phyloP scores from a whole-genome alignment of 805 yeast genomes.

The Candida nemodendra region DNA sequence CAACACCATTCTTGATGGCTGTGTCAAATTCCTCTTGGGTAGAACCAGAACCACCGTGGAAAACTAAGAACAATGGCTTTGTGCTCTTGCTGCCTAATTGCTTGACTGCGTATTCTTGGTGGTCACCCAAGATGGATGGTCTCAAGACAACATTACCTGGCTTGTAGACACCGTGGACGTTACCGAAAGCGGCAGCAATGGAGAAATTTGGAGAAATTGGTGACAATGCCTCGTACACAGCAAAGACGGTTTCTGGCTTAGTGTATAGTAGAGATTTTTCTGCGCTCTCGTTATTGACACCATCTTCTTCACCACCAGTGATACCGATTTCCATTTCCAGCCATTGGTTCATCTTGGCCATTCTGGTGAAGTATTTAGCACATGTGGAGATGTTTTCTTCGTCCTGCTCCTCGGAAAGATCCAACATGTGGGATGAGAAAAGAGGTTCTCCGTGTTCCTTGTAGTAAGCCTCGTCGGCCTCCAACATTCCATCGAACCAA shows the following conservation, averaged over 20 bases:
- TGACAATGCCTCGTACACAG: constrained; percentile 84
- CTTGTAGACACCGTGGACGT: constrained; percentile 99
- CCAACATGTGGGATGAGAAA: constrained; percentile 99
- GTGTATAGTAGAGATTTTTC: constrained; percentile 88
- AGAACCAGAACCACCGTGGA: constrained; percentile 99
- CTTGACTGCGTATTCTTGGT: constrained; percentile 84
- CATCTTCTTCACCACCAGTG: constrained; percentile 99
- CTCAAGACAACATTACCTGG: constrained; percentile 95
- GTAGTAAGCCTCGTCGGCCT: constrained; percentile 92
- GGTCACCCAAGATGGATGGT: constrained; percentile 93
- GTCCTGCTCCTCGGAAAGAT: constrained; percentile 93
- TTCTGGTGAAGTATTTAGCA: constrained; percentile 91
- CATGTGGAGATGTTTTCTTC: constrained; percentile 94
- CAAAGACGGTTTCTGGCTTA: constrained; percentile 89
- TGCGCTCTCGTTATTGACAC: constrained; percentile 97
- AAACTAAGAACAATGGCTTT: constrained; percentile 89
- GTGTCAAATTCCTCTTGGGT: constrained; percentile 85
- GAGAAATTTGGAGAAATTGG: constrained; percentile 97
- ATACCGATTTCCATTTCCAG: constrained; percentile 99
- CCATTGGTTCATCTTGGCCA: constrained; percentile 94
- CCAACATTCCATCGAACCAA: constrained; percentile 98
- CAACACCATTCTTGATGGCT: constrained; percentile 92
- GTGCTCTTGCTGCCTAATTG: constrained; percentile 49
- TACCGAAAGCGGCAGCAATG: constrained; percentile 99
- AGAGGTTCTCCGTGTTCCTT: constrained; percentile 87